Evolutionary conservation across 1,284 basidiomycete species (phyloP).

Genomic region (Calocybe gambosa): DNA sequence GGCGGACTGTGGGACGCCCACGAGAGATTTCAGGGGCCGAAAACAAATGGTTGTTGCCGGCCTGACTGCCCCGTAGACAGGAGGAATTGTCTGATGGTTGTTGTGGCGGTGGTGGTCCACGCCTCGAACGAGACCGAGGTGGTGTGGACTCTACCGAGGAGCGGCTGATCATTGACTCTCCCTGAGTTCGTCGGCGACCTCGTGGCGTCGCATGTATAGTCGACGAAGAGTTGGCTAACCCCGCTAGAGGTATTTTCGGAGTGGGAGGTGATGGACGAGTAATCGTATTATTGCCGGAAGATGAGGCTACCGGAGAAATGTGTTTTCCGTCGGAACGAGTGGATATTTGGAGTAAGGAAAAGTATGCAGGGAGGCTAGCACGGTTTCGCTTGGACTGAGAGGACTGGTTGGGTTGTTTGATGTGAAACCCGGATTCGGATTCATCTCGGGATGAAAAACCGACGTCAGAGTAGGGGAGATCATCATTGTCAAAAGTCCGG

Average conservation of each 20-base stretch:
- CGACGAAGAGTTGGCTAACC: conserved; percentile 17
- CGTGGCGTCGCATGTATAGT: conserved; percentile 36
- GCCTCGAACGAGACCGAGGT: conserved; percentile 32
- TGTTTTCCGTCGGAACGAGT: conserved; percentile 29
- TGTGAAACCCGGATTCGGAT: conserved; percentile 25
- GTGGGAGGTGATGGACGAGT: conserved; percentile 52
- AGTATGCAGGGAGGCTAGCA: conserved; percentile 70
- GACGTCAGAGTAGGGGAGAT: conserved; percentile 41
- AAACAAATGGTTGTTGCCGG: conserved; percentile 30
- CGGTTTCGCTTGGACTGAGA: conserved; percentile 55
- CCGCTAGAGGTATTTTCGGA: conserved; percentile 38
- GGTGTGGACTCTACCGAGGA: conserved; percentile 24
- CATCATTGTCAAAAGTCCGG: conserved; percentile 27
- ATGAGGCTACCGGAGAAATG: conserved; percentile 38
- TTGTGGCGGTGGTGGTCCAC: conserved; percentile 19
- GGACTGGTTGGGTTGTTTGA: conserved; percentile 24
- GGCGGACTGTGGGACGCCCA: conserved; percentile 39
- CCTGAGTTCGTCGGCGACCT: conserved; percentile 41
- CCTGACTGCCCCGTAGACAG: conserved; percentile 23
- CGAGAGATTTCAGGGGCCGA: conserved; percentile 28
- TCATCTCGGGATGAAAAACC: conserved; percentile 32
- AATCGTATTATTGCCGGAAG: conserved; percentile 41
- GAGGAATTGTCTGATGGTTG: conserved; percentile 17
- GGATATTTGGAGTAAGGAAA: conserved; percentile 59
- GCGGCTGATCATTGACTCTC: conserved; percentile 25